Base-by-base conservation (phyloP, 768 basidiomycete genomes). In the Guyanaporus albipodus region DNA sequence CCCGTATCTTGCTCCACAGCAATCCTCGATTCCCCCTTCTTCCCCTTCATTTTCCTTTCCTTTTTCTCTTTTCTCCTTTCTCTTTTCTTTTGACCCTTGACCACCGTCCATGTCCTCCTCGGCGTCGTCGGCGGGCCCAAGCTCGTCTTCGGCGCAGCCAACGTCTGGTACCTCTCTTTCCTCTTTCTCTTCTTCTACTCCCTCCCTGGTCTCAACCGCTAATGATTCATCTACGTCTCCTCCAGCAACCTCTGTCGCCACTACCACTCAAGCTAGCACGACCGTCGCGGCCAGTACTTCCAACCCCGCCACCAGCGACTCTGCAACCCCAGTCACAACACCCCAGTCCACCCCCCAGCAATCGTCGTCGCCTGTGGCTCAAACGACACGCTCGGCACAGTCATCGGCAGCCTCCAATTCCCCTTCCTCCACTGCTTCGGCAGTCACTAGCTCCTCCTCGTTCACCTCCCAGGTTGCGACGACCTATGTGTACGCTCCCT, bases 31-130 rank as follows among this genome's bases (percentile, higher is more conserved):
- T 28, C 27, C 12, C 3, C 12, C 12, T 12, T 35, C 10, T 19
- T 44, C 14, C 7, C 31, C 32, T 21, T 9, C 41, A 3, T 15
- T 32, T 3, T 9, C 4, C 27, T 27, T 14, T 19, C 9, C 21
- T 4, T 37, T 22, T 56, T 42, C 38, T 15, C 43, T 38, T 38
- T 12, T 15, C 2, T 41, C 9, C 32, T 24, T 33, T 42, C 29
- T 19, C 24, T 28, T 33, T 21, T 19, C 17, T 17, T 14, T 9
- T 6, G 28, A 14, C 10, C 26, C 9, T 45, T 39, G 37, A 14
- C 36, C 27, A 17, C 11, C 18, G 34, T 46, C 42, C 49, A 60
- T 63, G 57, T 61, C 61, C 42, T 43, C 61, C n/a, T 17, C 54
- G 8, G 26, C 26, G 5, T 6, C 47, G 1, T 2, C 48, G 4